Evolutionary conservation across 148 eudicot genomes (phyloP), one percentile per base, ranked within the genome.

Genomic region (Hydrangea macrophylla): DNA sequence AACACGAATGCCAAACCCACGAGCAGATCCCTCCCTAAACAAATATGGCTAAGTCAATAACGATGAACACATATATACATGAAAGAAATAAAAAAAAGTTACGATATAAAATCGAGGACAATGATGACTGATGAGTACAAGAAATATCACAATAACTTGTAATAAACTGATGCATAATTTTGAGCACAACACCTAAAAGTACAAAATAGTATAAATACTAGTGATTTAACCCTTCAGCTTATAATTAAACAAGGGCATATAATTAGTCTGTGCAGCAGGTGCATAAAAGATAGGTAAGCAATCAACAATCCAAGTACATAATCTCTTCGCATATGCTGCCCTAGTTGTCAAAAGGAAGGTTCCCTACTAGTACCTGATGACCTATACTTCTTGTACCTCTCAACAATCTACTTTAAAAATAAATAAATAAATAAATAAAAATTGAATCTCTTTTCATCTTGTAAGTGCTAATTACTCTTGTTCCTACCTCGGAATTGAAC

Each of bases 11-110:
- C 99, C 99, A 75, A 72, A 83, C 68, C 99, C 97, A 71, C 88
- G 90, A 81, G 73, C 80, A 82, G 96, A 89, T 56, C 99, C 99
- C 79, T 95, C 99, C 77, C 99, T 95, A 71, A 60, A 64, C 53
- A 25, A 10, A 69, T 56, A 74, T 18, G 64, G 45, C 9, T 25
- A 67, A 70, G 67, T 57, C 9, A 75, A 39, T 67, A 28, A 55
- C 11, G 13, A 42, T 39, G 31, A 25, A 9, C 35, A 24, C 17
- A 45, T 12, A 2, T 12, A 6, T 45, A 12, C 0, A 18, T 18
- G 22, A n/a, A 48, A 48, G 48, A 23, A 23, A 37, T 26, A 42
- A 66, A 66, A 37, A 64, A 4, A n/a, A 62, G 42, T 20, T 24
- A 33, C 54, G 3, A 53, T 53, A 24, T 4, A 66, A 23, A 33